phyloP scores from a whole-genome alignment of 2,329 filamentous ascomycete species.

The Nannizzia gypsea region DNA sequence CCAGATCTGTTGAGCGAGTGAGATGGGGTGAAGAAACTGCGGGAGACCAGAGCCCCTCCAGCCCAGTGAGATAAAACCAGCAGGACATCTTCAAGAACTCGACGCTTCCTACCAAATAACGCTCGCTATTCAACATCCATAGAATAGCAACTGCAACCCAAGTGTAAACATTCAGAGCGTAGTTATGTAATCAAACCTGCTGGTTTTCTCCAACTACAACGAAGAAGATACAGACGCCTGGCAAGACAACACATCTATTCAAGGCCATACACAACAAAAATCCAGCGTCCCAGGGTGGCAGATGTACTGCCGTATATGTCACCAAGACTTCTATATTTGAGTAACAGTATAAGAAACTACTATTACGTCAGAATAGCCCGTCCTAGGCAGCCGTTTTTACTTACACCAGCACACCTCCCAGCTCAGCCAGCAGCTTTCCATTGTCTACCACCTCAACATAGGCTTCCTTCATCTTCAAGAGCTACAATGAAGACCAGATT shows the following conservation, averaged over 20 bases:
- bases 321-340: background rate
- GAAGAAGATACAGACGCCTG: background rate
- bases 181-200: background rate
- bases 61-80: background rate
- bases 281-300: background rate
- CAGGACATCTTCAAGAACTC: background rate
- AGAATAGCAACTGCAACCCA: background rate
- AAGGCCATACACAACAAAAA: background rate
- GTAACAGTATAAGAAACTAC: background rate
- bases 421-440: background rate
- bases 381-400: background rate
- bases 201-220: background rate
- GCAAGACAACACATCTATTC: background rate
- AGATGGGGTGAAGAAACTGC: background rate
- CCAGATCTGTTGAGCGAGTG: background rate
- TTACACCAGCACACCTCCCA: background rate
- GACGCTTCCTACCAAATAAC: background rate
- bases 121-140: background rate
- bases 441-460: background rate
- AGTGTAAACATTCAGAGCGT: background rate
- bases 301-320: background rate
- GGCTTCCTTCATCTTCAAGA: background rate
- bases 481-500: constrained; percentile 24
- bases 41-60: background rate
- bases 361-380: background rate